Base-by-base conservation (phyloP, 2,329 filamentous ascomycete genomes). In the Setomelanomma holmii region DNA sequence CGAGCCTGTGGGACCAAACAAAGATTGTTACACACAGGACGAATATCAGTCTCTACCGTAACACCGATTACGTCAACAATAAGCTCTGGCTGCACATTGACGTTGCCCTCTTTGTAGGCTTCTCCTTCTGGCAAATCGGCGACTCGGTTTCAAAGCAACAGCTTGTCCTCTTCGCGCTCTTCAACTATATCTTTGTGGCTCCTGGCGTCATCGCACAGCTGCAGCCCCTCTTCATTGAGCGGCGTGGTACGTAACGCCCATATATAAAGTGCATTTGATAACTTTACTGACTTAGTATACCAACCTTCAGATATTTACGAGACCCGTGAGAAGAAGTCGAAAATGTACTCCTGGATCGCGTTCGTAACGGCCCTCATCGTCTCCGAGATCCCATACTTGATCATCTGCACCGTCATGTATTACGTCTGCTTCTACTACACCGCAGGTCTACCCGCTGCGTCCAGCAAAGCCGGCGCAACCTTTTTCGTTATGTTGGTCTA, bases 271-370 rank as follows among this genome's bases (percentile, higher is more conserved):
- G n/a, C n/a, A n/a, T n/a, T n/a, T n/a, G n/a, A n/a, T n/a, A n/a
- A n/a, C n/a, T n/a, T n/a, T n/a, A n/a, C n/a, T n/a, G n/a, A n/a
- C n/a, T n/a, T n/a, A n/a, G n/a, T n/a, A n/a, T n/a, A n/a, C n/a
- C n/a, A n/a, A n/a, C n/a, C n/a, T n/a, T n/a, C n/a, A n/a, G n/a
- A 73, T 16, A 65, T 86, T n/a, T 86, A 84, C 69, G 83, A 86
- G 67, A 81, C 80, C 3, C 82, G 83, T 38, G 84, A 86, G 65
- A 78, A 82, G 11, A 82, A 87, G 2, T 85, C 82, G 62, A 90
- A 90, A 65, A 82, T 86, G 0, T 92, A 91, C 75, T 88, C 85
- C 0, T 91, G 89, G 89, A 80, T 84, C 57, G 85, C 82, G 1
- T 91, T 92, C 71, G 82, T 91, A 64, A 77, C 87, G 1, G 83